Evolutionary conservation across 805 yeast species (phyloP).

Genomic region (Kregervanrija pseudodelftensis): DNA sequence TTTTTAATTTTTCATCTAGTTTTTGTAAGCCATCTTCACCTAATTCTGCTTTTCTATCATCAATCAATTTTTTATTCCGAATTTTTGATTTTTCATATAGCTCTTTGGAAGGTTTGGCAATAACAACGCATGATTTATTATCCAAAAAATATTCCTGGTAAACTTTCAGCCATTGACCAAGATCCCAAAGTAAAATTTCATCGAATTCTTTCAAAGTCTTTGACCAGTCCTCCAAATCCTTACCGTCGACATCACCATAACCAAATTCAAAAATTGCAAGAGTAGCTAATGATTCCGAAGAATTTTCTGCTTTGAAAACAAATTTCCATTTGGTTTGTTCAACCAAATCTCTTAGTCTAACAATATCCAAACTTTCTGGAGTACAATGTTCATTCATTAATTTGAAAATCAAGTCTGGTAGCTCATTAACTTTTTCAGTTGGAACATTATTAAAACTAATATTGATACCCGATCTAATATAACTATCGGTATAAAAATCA

Average conservation of each 20-base stretch:
- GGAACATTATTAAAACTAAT: slow-evolving; percentile 70
- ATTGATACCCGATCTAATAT: slow-evolving; percentile 50
- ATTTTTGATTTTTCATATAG: slow-evolving; percentile 47
- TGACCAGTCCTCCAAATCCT: slow-evolving; percentile 48
- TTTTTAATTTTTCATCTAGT: slow-evolving; percentile 43
- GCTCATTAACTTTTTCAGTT: slow-evolving; percentile 46
- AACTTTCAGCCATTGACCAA: slow-evolving; percentile 59
- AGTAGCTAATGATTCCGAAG: slow-evolving; percentile 52
- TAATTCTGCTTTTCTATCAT: slow-evolving; percentile 41
- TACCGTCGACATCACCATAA: slow-evolving; percentile 63
- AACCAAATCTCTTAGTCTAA: slow-evolving; percentile 59
- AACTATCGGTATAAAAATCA: slow-evolving; percentile 69
- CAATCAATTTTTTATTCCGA: slow-evolving; percentile 41
- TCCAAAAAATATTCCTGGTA: slow-evolving; percentile 48
- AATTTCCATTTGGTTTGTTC: slow-evolving; percentile 58
- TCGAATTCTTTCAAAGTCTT: slow-evolving; percentile 56
- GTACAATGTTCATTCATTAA: slow-evolving; percentile 47
- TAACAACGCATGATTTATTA: slow-evolving; percentile 55
- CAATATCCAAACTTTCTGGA: slow-evolving; percentile 48
- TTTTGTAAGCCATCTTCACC: slow-evolving; percentile 56
- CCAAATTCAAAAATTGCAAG: slow-evolving; percentile 72
- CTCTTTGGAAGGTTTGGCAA: slow-evolving; percentile 63
- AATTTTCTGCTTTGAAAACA: slow-evolving; percentile 54
- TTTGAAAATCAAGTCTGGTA: slow-evolving; percentile 43
- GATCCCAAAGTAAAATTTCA: slow-evolving; percentile 50